These are phyloP conservation scores for Escallonia herrerae DNA, from an alignment of 129 eudicot species.

Conservation along the genomic window DNA sequence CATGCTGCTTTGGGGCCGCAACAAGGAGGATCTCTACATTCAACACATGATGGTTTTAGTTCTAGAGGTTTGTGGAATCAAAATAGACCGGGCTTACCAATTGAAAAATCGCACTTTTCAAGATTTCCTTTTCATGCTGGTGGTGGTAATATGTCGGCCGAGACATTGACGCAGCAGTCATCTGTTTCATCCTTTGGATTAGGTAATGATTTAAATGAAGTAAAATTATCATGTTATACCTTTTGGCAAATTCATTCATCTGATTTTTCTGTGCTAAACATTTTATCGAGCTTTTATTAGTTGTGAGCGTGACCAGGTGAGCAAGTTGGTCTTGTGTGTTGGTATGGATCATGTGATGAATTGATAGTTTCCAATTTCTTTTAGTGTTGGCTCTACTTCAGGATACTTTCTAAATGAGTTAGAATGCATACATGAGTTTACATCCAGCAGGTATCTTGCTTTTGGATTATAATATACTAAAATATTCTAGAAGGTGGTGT, in stretches of 20 bases:
- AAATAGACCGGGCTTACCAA: conserved; percentile 3
- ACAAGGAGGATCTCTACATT: conserved; percentile 14
- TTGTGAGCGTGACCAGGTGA: too few species aligned
- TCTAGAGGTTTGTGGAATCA: conserved; percentile 9
- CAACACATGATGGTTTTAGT: conserved; percentile 14
- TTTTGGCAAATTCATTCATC: not conserved
- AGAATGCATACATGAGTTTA: too few species aligned
- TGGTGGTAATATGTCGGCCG: conserved; percentile 9
- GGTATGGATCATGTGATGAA: too few species aligned
- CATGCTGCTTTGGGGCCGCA: conserved; percentile 16
- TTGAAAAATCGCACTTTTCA: conserved; percentile 15
- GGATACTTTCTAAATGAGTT: too few species aligned
- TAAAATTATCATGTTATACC: not conserved
- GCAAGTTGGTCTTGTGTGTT: too few species aligned
- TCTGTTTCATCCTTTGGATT: conserved; percentile 2
- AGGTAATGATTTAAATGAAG: not conserved
- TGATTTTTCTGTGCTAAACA: too few species aligned
- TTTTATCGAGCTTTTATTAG: too few species aligned
- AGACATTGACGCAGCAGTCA: conserved; percentile 12
- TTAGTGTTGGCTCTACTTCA: too few species aligned
- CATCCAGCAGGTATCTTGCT: too few species aligned
- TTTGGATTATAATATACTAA: too few species aligned
- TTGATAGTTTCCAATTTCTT: too few species aligned
- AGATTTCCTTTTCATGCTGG: conserved; percentile 9
- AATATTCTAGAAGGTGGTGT: too few species aligned